A percentile compares a stretch with the other conserved stretches of the same genome.
phyloP scores from a whole-genome alignment of 345 rosid species.

The Lepidium didymum region DNA sequence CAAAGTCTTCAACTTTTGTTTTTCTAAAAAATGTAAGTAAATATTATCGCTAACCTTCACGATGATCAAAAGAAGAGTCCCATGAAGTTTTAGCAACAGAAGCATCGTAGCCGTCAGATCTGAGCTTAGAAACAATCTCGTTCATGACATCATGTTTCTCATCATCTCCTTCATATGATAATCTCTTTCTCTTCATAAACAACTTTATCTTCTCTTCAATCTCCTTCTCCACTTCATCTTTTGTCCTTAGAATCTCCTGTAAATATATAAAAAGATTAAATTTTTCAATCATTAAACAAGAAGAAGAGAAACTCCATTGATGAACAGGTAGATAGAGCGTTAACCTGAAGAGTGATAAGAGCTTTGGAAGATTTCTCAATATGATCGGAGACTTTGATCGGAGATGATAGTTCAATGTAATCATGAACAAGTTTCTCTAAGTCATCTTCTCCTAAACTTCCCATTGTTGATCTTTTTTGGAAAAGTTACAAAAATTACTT shows the following conservation, averaged over 20 bases:
- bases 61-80: constrained; percentile 29
- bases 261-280: neutral
- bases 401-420: constrained; percentile 31
- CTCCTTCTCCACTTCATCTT: constrained; percentile 27
- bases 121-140: constrained; percentile 26
- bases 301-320: neutral
- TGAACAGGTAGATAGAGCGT: neutral
- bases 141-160: constrained; percentile 32
- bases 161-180: constrained; percentile 19
- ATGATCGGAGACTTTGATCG: neutral
- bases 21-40: neutral
- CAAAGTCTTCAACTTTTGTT: neutral
- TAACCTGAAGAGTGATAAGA: constrained; percentile 30
- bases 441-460: constrained; percentile 42
- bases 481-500: neutral
- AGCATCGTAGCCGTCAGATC: constrained; percentile 31
- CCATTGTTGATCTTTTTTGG: constrained; percentile 19
- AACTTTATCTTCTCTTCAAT: constrained; percentile 28
- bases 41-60: constrained; percentile 22
- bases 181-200: constrained; percentile 13
- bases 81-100: constrained; percentile 29
- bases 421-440: constrained; percentile 42
- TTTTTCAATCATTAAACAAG: neutral
- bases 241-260: constrained; percentile 32
- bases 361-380: constrained; percentile 10